Percentiles rank a stretch among this genome's conserved stretches.
These are phyloP conservation scores for Isabelozyma pseudorhagii DNA, from an alignment of 805 yeast genomes.

Conservation along the genomic window DNA sequence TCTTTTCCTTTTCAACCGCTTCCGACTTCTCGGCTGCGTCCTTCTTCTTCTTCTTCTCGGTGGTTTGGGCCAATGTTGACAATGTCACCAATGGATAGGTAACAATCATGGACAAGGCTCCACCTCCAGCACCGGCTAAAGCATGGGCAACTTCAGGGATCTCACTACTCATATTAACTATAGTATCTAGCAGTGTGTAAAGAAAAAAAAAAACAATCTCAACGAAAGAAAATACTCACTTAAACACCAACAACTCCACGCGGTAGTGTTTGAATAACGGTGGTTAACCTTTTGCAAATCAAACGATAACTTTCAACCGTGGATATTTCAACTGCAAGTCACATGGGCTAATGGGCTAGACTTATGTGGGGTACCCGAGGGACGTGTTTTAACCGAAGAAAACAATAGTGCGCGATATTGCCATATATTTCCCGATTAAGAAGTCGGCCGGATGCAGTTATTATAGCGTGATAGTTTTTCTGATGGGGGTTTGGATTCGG, in stretches of 20 bases:
- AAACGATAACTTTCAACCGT: not conserved
- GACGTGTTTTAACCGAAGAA: not conserved
- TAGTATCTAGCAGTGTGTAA: not conserved
- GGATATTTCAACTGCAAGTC: not conserved
- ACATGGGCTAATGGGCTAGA: not conserved
- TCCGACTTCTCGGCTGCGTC: constrained; percentile 7
- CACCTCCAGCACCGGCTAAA: constrained; percentile 92
- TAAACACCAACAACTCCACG: not conserved
- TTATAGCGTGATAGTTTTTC: not conserved
- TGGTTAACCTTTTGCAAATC: too few species aligned
- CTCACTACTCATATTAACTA: not conserved
- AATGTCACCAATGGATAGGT: constrained; percentile 88
- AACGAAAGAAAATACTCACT: not conserved
- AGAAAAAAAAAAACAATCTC: not conserved
- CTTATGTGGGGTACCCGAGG: not conserved
- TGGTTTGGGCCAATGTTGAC: constrained; percentile 87
- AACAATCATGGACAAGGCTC: constrained; percentile 79
- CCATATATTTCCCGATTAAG: too few species aligned
- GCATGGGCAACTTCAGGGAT: constrained; percentile 70
- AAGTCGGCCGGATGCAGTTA: too few species aligned
- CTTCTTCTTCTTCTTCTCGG: constrained; percentile 25
- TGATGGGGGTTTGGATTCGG: not conserved
- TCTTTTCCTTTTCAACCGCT: constrained; percentile 3
- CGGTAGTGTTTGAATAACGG: not conserved
- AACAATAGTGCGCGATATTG: too few species aligned